Conservation (phyloP, 164 flowering plant species). For the Piper longum region DNA sequence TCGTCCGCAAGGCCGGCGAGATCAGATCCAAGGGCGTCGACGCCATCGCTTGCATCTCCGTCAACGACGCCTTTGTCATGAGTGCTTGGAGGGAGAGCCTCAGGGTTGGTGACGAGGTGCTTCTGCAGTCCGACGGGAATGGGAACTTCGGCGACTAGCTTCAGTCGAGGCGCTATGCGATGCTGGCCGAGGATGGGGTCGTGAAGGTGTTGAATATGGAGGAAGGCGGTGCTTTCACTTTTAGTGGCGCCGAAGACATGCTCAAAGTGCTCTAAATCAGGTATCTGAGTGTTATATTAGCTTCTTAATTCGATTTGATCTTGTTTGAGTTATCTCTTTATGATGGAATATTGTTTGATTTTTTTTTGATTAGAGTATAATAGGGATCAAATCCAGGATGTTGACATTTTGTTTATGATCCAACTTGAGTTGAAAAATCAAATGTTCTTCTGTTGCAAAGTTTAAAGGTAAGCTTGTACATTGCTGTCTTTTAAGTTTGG, state of each 20-base stretch:
- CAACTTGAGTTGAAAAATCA: no score
- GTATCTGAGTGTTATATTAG: background rate
- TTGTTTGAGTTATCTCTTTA: no score
- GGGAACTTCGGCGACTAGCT: conserved; percentile 53
- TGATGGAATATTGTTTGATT: no score
- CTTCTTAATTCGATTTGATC: no score
- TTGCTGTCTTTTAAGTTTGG: no score
- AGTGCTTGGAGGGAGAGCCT: conserved; percentile 58
- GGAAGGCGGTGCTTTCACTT: conserved; percentile 48
- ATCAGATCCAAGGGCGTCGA: conserved; percentile 47
- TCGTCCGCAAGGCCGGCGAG: conserved; percentile 69
- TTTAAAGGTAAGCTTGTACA: no score
- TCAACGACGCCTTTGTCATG: conserved; percentile 76
- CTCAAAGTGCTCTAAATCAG: conserved; percentile 25
- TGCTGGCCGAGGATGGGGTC: conserved; percentile 49
- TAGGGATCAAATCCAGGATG: no score
- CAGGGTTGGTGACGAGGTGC: conserved; percentile 39
- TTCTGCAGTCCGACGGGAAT: conserved; percentile 57
- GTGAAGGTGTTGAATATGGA: conserved; percentile 60
- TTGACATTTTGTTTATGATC: no score
- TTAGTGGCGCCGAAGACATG: conserved; percentile 51
- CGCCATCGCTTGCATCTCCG: conserved; percentile 57
- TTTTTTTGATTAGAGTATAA: no score
- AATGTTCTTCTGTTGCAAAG: no score
- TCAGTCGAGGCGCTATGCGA: conserved; percentile 44